Evolutionary conservation across 2,329 filamentous ascomycete genomes (phyloP).

Genomic region (Scedosporium aurantiacum): DNA sequence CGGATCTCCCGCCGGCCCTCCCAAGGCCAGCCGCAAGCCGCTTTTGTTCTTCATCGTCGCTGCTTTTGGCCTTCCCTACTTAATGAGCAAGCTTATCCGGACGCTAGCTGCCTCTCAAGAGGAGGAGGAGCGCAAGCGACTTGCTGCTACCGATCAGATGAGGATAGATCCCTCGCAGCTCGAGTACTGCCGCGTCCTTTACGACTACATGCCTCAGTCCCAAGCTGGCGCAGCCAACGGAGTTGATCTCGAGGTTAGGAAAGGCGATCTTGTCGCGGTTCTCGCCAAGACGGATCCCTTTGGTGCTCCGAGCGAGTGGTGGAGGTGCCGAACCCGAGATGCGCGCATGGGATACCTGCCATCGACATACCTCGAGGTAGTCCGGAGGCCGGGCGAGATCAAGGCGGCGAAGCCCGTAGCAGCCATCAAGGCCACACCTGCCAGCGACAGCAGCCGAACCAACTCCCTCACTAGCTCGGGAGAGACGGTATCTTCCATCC

Average conservation of each 20-base stretch:
- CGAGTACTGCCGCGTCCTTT: slow-evolving; percentile 90
- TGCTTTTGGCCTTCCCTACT: slow-evolving; percentile 87
- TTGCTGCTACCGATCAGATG: slow-evolving; percentile 34
- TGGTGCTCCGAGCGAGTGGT: slow-evolving; percentile 92
- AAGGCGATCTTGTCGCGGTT: slow-evolving; percentile 91
- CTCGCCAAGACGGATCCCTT: slow-evolving; percentile 85
- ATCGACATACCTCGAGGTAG: slow-evolving; percentile 76
- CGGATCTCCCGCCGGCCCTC: slow-evolving; percentile 44
- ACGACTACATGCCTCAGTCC: slow-evolving; percentile 82
- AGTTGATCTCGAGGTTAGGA: slow-evolving; percentile 83
- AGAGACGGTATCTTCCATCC: slow-evolving; percentile 3
- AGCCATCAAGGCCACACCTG: slow-evolving; percentile 37
- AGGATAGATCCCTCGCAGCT: slow-evolving; percentile 77
- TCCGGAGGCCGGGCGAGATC: slow-evolving; percentile 39
- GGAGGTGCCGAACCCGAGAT: slow-evolving; percentile 84
- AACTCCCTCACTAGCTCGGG: slow-evolving; percentile 37
- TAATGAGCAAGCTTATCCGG: slow-evolving; percentile 93
- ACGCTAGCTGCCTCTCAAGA: slow-evolving; percentile 74
- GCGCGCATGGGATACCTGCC: slow-evolving; percentile 87
- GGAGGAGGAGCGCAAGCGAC: slow-evolving; percentile 59
- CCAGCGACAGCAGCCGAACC: slow-evolving; percentile 34
- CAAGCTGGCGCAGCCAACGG: slow-evolving; percentile 43
- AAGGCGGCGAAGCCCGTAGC: slow-evolving; percentile 25
- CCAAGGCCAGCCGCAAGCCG: slow-evolving; percentile 82
- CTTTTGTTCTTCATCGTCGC: slow-evolving; percentile 92